Evolutionary conservation across 108 stramenopile species (phyloP).

Genomic region (Stephanodiscus minutulus): DNA sequence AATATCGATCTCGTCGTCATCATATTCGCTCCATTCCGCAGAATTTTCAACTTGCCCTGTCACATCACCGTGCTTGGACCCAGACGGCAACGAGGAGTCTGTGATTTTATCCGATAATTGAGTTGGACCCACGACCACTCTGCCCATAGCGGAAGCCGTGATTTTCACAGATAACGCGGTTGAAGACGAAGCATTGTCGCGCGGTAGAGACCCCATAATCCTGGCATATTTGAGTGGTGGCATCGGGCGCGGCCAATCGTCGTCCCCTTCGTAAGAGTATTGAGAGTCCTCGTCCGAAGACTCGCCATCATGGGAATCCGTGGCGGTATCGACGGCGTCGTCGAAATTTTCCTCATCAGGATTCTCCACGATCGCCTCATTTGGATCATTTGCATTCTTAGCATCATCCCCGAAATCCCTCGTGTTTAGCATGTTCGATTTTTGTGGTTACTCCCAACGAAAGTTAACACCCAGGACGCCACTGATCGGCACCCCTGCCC

Average conservation of each 20-base stretch:
- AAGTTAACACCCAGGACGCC: too few relatives aligned
- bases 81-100: constrained; percentile 20
- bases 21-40: constrained; percentile 20
- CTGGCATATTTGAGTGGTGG: constrained; percentile 43
- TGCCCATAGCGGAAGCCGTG: constrained; percentile 30
- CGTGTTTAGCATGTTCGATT: background rate
- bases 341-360: background rate
- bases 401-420: background rate
- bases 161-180: constrained; percentile 29
- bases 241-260: constrained; percentile 29
- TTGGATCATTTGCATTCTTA: background rate
- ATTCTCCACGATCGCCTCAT: constrained; percentile 5
- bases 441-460: too few relatives aligned
- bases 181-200: constrained; percentile 9
- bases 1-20: constrained; percentile 23
- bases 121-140: constrained; percentile 27
- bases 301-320: constrained; percentile 20
- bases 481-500: too few relatives aligned
- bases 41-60: background rate
- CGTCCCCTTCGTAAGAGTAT: constrained; percentile 32
- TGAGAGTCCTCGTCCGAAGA: constrained; percentile 21
- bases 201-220: constrained; percentile 37
- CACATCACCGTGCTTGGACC: constrained; percentile 17
- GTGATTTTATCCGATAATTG: background rate
- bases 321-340: constrained; percentile 17